phyloP scores from a whole-genome alignment of 225 moss, liverwort and hornwort genomes.

The Polytrichum commune region DNA sequence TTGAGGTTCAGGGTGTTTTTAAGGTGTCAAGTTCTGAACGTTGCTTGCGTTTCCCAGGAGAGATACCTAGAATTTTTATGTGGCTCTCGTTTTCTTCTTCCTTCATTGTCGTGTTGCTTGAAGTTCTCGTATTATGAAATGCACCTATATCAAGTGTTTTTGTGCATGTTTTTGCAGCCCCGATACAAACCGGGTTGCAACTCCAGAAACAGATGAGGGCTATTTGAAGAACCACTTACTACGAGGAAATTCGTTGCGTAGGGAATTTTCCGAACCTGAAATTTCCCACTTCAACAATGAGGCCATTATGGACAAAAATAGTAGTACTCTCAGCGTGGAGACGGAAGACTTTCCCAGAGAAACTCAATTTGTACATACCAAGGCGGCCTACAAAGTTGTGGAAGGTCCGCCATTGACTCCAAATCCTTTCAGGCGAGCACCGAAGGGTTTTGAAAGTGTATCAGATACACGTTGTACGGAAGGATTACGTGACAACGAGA shows the following conservation, averaged over 20 bases:
- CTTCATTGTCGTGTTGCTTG: too few relatives aligned
- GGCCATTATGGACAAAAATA: background rate
- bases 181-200: slow-evolving; percentile 8
- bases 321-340: too few relatives aligned
- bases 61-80: too few relatives aligned
- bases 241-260: background rate
- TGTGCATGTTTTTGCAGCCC: slow-evolving; percentile 2
- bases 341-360: background rate
- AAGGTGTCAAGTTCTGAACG: too few relatives aligned
- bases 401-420: background rate
- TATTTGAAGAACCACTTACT: slow-evolving; percentile 14
- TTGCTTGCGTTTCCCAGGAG: too few relatives aligned
- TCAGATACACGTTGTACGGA: background rate
- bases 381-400: background rate
- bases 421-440: background rate
- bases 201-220: background rate
- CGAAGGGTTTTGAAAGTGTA: background rate
- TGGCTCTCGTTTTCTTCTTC: too few relatives aligned
- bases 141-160: background rate
- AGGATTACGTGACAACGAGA: background rate
- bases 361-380: background rate
- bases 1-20: too few relatives aligned
- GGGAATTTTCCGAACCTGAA: slow-evolving; percentile 1
- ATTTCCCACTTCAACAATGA: background rate
- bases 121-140: background rate